Evolutionary conservation across 495 filamentous ascomycete genomes (phyloP), one percentile per base, ranked within the genome.

Genomic region (Hyaloscypha hepaticicola): DNA sequence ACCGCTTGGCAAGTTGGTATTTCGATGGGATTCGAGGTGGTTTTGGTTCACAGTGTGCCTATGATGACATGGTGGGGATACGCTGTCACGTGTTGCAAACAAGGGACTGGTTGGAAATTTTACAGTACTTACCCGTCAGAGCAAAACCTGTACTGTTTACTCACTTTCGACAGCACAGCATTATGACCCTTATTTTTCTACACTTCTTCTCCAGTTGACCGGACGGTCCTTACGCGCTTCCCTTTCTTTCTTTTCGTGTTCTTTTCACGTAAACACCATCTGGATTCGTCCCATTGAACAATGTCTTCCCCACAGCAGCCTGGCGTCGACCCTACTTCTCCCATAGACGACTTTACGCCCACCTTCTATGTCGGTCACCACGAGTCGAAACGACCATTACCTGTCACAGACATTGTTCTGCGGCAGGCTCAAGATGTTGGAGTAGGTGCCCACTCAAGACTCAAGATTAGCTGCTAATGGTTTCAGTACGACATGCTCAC

Each of bases 401-500:
- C 84, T 24, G 85, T 93, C 62, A 85, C 85, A 9, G 75, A 86
- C 19, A 72, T 84, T 63, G 78, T 89, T 58, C 83, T 96, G 66
- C 79, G 78, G 41, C 84, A 87, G 66, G 86, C 91, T 1, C 86
- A 92, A 63, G 87, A 84, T 69, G 75, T 76, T 58, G 83, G 82
- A 73, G 86, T 87, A 78, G 77, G 85, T 77, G 25, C 50, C 52
- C 11, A n/a, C 34, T 34, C 26, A 22, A 53, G 21, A 60, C 1
- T 38, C 51, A 19, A 57, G n/a, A 61, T 28, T 19, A 51, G 12
- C 41, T 49, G 55, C 69, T 67, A 52, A 62, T 28, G 67, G 21
- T 55, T 68, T 25, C 65, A 98, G 91, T 98, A 98, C 85, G 88
- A 95, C 74, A 91, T 96, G 83, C 83, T 96, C 70, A 97, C 94